Evolutionary conservation across 1,284 basidiomycete species (phyloP), one percentile per base, ranked within the genome.

Genomic region (Cerrena zonata): DNA sequence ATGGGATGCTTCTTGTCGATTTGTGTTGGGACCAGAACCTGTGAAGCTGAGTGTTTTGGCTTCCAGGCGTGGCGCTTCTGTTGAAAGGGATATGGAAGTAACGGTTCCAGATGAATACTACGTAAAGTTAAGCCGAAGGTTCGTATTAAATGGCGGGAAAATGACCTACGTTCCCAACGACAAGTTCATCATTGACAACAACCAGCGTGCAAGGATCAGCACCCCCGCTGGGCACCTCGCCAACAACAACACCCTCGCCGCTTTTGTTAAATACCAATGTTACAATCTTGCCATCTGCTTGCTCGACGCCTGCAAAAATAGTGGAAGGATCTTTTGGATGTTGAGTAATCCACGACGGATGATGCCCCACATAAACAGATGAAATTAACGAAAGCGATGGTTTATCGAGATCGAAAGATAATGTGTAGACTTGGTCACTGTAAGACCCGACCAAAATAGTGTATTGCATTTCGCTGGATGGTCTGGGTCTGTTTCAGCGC

Each of bases 291-390:
- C 87, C 86, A 39, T 84, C 77, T 0, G 66, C 51, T 53, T 83
- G 77, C 58, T 89, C 86, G 4, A 86, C 65, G 0, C 66, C 69
- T 11, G 77, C 62, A 55, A 71, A 84, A 3, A 84, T 64, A 21
- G 86, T 56, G 4, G 74, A 74, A 26, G 67, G 68, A 55, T 86
- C 75, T 0, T 64, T 67, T 0, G 83, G 79, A 59, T 86, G 76
- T 0, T 69, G 67, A 3, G 78, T 74, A 53, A 89, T 72, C 86
- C 86, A 89, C 2, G 83, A 86, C 1, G 86, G 84, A 60, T 80
- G 78, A 54, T 75, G 65, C 36, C 86, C 86, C 58, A 82, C 77
- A 13, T 66, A 64, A 41, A 78, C 57, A 13, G 73, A 61, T 2
- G 78, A 76, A 23, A 69, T 58, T 24, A 76, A 60, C 18, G 65